These are phyloP conservation scores for Aspergillus candidus DNA, from an alignment of 2,329 filamentous ascomycete species.

Conservation along the genomic window DNA sequence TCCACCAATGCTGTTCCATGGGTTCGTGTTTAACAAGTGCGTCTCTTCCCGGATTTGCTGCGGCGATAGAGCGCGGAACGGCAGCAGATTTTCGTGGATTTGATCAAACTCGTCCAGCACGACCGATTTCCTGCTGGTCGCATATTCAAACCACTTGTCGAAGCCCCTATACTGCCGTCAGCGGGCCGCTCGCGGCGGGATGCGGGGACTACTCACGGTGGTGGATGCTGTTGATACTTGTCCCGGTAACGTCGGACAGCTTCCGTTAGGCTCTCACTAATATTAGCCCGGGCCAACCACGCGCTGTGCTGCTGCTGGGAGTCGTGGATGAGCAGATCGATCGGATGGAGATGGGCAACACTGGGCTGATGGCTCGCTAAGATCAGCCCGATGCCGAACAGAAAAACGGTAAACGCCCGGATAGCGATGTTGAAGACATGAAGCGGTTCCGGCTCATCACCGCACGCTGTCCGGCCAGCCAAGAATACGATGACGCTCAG, in stretches of 20 bases:
- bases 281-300: conserved; percentile 44
- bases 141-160: conserved; percentile 55
- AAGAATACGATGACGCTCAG: conserved; percentile 25
- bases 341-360: conserved; percentile 46
- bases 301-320: conserved; percentile 44
- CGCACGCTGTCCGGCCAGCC: conserved; percentile 19
- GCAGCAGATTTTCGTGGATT: conserved; percentile 51
- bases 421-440: conserved; percentile 25
- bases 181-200: background rate
- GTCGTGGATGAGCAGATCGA: conserved; percentile 49
- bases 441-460: conserved; percentile 25
- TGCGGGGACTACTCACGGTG: conserved; percentile 37
- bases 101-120: conserved; percentile 58
- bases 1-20: conserved; percentile 51
- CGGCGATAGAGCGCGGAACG: conserved; percentile 50
- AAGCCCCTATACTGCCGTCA: conserved; percentile 40
- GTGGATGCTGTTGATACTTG: conserved; percentile 50
- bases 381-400: conserved; percentile 39
- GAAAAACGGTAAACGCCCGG: conserved; percentile 33
- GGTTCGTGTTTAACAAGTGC: conserved; percentile 47
- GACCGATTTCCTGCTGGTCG: conserved; percentile 45
- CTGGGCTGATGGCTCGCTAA: conserved; percentile 38
- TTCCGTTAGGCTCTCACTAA: conserved; percentile 44
- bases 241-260: conserved; percentile 48
- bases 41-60: conserved; percentile 48